Evolutionary conservation across 768 basidiomycete genomes (phyloP).

Genomic region (Tulasnella sp.): DNA sequence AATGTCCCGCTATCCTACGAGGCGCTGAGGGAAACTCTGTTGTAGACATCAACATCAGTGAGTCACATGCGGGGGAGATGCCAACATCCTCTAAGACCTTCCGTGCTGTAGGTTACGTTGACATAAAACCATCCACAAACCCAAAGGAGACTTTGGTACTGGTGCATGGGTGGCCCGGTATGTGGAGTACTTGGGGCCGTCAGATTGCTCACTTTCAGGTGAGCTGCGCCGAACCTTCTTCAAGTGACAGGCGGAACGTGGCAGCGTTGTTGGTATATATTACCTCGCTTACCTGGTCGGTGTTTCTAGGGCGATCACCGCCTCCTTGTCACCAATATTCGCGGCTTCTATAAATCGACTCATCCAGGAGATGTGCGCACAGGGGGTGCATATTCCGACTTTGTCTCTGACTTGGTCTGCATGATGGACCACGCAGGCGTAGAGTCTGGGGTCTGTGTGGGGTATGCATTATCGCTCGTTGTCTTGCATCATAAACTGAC

Average conservation of each 20-base stretch:
- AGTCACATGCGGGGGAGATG: not conserved
- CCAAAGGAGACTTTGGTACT: constrained; percentile 57
- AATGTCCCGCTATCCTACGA: constrained; percentile 13
- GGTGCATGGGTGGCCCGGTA: constrained; percentile 79
- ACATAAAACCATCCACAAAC: not conserved
- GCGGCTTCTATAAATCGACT: constrained; percentile 71
- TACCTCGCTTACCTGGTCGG: not conserved
- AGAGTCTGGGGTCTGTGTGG: constrained; percentile 59
- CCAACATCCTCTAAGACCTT: not conserved
- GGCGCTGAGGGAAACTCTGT: not conserved
- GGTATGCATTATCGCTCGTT: constrained; percentile 52
- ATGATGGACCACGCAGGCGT: constrained; percentile 59
- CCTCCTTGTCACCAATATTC: constrained; percentile 63
- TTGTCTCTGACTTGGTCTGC: constrained; percentile 66
- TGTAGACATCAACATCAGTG: constrained; percentile 24
- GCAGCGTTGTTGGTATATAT: not conserved
- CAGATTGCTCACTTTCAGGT: constrained; percentile 72
- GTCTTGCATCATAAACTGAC: not conserved
- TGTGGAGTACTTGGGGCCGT: constrained; percentile 75
- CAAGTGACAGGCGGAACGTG: not conserved
- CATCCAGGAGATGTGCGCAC: constrained; percentile 65
- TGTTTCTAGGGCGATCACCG: constrained; percentile 59
- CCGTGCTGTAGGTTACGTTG: not conserved
- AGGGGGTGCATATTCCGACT: constrained; percentile 57
- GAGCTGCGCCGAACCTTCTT: constrained; percentile 5